phyloP scores from a whole-genome alignment of 352 stramenopile genomes.

The Blastocystis sp. region DNA sequence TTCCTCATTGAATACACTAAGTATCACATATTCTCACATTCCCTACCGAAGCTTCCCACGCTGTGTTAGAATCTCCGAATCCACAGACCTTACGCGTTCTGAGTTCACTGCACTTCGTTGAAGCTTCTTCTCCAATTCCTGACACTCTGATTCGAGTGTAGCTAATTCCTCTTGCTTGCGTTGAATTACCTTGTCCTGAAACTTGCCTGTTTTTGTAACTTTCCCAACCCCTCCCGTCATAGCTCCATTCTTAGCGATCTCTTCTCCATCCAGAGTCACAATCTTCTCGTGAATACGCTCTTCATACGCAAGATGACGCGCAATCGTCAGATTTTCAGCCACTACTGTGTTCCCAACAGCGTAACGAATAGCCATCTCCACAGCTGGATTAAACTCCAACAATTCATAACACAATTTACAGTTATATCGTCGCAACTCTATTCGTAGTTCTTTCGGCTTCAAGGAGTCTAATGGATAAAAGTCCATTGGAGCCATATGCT shows the following conservation, averaged over 20 bases:
- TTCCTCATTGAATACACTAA: constrained; percentile 68
- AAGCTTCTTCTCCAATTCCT: constrained; percentile 36
- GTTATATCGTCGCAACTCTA: constrained; percentile 82
- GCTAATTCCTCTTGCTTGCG: constrained; percentile 72
- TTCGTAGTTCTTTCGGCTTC: constrained; percentile 77
- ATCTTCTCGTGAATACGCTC: constrained; percentile 70
- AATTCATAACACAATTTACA: constrained; percentile 92
- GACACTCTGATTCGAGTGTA: constrained; percentile 73
- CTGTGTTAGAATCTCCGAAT: neutral
- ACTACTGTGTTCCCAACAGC: constrained; percentile 91
- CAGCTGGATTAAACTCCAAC: constrained; percentile 86
- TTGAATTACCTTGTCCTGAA: constrained; percentile 72
- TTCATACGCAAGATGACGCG: constrained; percentile 79
- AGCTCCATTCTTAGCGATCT: constrained; percentile 93
- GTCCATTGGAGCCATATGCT: constrained; percentile 85
- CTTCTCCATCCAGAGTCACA: constrained; percentile 88
- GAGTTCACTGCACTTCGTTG: neutral
- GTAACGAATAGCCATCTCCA: constrained; percentile 88
- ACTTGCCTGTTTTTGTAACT: constrained; percentile 72
- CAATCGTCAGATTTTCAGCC: constrained; percentile 88
- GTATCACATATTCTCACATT: neutral
- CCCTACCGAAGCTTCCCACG: neutral
- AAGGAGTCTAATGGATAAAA: constrained; percentile 96
- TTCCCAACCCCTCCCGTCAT: constrained; percentile 87
- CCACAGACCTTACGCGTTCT: constrained; percentile 20